Evolutionary conservation across 2,329 filamentous ascomycete species (phyloP).

Genomic region (Cephalotrichum gorgonifer): DNA sequence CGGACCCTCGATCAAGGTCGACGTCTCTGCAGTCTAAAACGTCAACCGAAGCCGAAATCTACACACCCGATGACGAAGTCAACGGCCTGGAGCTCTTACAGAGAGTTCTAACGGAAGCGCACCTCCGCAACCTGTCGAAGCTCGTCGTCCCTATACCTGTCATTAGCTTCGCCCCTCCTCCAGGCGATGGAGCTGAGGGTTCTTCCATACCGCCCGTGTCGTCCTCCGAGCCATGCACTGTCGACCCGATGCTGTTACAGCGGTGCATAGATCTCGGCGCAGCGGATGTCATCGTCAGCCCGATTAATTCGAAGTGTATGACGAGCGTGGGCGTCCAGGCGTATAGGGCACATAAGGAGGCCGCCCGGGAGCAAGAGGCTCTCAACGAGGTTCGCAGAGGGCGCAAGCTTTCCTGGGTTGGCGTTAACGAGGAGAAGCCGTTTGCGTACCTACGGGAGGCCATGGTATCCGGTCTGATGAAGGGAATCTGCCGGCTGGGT

Average conservation of each 20-base stretch:
- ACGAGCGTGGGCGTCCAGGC: constrained; percentile 72
- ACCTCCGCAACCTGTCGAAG: constrained; percentile 43
- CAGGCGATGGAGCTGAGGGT: constrained; percentile 18
- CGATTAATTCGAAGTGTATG: constrained; percentile 62
- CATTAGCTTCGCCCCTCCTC: constrained; percentile 25
- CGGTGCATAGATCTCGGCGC: constrained; percentile 79
- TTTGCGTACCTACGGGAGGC: constrained; percentile 85
- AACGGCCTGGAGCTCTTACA: constrained; percentile 46
- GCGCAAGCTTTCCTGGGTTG: constrained; percentile 86
- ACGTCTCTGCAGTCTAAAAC: constrained; percentile 33
- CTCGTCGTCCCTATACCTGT: constrained; percentile 47
- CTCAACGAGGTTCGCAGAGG: constrained; percentile 63
- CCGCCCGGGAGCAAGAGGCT: constrained; percentile 60
- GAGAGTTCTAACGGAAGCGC: constrained; percentile 47
- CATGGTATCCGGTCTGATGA: constrained; percentile 89
- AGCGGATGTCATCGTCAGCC: constrained; percentile 73
- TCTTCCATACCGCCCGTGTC: not conserved
- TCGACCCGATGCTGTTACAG: constrained; percentile 41
- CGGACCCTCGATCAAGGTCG: constrained; percentile 24
- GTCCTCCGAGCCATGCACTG: constrained; percentile 14
- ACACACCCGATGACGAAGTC: constrained; percentile 34
- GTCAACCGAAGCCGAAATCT: constrained; percentile 25
- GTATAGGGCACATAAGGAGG: constrained; percentile 71
- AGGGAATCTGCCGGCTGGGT: constrained; percentile 67
- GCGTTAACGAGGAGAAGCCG: constrained; percentile 72